Evolutionary conservation across 139 green algal species (phyloP), one percentile per base, ranked within the genome.

Genomic region (Zygnema circumcarinatum): DNA sequence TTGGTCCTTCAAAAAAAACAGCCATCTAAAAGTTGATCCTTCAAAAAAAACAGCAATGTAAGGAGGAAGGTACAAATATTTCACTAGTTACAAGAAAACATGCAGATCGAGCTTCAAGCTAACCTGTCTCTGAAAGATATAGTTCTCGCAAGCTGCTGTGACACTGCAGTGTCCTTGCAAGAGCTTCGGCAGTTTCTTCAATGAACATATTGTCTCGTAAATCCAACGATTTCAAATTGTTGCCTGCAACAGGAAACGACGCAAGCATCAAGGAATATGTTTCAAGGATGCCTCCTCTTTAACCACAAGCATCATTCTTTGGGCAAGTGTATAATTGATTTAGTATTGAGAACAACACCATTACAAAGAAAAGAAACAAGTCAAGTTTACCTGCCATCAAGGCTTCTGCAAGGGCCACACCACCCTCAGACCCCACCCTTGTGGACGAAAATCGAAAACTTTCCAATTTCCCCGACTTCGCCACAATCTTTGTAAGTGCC

Each of bases 391-490:
- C 39, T 39, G 39, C 68, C 11, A 74, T 7, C 16, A 81, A 31
- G 29, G 79, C 85, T n/a, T 85, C 62, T 2, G 47, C 85, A n/a
- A 88, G 41, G 35, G 94, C 93, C 0, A 92, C 88, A 54, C 56
- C 85, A 22, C 76, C 85, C 40, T 86, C 82, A 31, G 39, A 41
- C 38, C 79, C 89, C 73, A 92, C 89, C 0, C 96, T 90, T 22
- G 93, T 96, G 74, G 94, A 98, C 0, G 93, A 93, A 92, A 98
- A 95, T 2, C 88, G 90, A 72, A 99, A 96, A 91, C 98, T 94
- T 88, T 94, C 87, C 89, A 99, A 94, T 20, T 75, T n/a, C 0
- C 94, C 93, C 21, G 93, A 89, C 11, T 94, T 87, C 2, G 86
- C 32, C 75, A 98, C 88, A 38, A 98, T 80, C 1, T 83, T 81